Evolutionary conservation across 208 protist genomes (phyloP).

Genomic region (Herpetomonas samuelpessoai): DNA sequence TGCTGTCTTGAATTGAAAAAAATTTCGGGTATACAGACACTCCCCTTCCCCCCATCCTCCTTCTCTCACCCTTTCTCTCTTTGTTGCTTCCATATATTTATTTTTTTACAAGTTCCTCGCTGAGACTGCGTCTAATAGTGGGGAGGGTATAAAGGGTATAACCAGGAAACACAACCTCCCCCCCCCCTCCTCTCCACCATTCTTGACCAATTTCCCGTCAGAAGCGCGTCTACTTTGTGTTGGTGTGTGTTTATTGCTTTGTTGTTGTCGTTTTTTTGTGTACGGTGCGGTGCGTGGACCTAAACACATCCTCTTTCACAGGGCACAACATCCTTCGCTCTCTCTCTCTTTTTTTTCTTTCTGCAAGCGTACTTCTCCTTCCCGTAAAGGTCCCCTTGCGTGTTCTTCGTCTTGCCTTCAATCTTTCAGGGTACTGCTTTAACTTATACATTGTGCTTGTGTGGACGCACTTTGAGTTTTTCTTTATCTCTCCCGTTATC

Average conservation of each 20-base stretch:
- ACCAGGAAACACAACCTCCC: no score
- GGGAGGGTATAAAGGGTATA: no score
- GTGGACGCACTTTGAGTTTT: no score
- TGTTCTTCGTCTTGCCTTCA: no score
- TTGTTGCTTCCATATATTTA: no score
- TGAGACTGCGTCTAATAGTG: no score
- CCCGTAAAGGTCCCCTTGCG: neutral
- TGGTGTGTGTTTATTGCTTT: neutral
- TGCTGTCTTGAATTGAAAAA: no score
- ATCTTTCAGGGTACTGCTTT: no score
- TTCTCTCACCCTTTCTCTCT: neutral
- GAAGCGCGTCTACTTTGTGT: neutral
- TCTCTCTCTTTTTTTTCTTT: constrained; percentile 1
- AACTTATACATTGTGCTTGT: no score
- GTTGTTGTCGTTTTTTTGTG: constrained; percentile 1
- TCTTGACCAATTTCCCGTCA: neutral
- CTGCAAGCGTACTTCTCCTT: neutral
- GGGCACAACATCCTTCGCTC: neutral
- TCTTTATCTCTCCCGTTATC: neutral
- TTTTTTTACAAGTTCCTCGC: no score
- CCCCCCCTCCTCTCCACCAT: constrained; percentile 2
- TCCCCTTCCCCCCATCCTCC: neutral
- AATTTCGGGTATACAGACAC: no score
- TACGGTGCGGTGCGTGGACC: neutral
- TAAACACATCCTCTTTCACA: neutral